phyloP scores from a whole-genome alignment of 495 filamentous ascomycete species.

The Hypoxylon crocopeplum region DNA sequence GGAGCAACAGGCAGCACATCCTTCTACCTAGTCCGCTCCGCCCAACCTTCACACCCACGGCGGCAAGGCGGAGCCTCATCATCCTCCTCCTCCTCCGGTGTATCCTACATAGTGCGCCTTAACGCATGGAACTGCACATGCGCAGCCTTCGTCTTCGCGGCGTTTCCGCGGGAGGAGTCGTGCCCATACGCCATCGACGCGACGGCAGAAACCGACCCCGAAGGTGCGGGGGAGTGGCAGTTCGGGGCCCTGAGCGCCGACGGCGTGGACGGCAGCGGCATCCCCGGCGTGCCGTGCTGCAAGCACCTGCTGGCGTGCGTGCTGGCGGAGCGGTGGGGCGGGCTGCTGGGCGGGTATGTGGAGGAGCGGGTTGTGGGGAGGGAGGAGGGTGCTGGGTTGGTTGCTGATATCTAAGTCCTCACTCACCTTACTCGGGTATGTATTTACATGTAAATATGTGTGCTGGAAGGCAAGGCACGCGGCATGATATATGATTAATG shows the following conservation, averaged over 20 bases:
- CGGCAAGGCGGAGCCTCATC: conserved; percentile 25
- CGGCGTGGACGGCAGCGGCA: conserved; percentile 36
- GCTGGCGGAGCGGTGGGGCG: conserved; percentile 70
- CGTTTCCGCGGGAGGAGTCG: conserved; percentile 60
- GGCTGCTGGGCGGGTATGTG: conserved; percentile 61
- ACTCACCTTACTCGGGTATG: neutral
- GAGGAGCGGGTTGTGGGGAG: conserved; percentile 59
- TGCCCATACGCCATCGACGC: too few species aligned
- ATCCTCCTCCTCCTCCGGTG: conserved; percentile 26
- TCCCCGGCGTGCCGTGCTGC: conserved; percentile 66
- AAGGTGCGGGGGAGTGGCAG: conserved; percentile 35
- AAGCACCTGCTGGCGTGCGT: conserved; percentile 91
- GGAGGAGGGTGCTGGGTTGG: conserved; percentile 80
- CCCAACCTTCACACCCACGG: conserved; percentile 38
- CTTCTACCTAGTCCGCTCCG: conserved; percentile 51
- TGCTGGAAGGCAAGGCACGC: too few species aligned
- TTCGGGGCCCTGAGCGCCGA: conserved; percentile 49
- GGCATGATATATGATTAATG: too few species aligned
- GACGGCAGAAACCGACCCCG: too few species aligned
- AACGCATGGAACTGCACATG: conserved; percentile 90
- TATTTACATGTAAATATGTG: too few species aligned
- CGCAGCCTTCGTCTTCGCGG: conserved; percentile 76
- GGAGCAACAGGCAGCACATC: conserved; percentile 9
- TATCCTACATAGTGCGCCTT: conserved; percentile 72
- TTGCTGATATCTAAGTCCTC: conserved; percentile 62